Conservation (phyloP, 129 eudicot species). For the Calendula officinalis region DNA sequence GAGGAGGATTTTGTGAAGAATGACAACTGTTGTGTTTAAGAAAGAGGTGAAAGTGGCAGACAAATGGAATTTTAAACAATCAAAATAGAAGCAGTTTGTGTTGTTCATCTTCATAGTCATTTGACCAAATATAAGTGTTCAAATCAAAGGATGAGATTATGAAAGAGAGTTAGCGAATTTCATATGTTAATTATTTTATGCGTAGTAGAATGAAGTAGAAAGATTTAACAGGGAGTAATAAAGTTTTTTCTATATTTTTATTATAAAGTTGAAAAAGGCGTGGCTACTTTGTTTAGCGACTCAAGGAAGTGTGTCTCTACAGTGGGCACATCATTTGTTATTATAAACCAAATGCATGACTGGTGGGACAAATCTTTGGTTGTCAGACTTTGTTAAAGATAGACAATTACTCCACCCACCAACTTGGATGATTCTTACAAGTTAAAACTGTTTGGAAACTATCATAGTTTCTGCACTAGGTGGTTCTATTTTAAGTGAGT, state of each 20-base stretch:
- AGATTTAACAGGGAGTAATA: too few relatives aligned
- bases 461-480: constrained; percentile 14
- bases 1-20: constrained; percentile 56
- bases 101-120: not conserved
- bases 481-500: constrained; percentile 19
- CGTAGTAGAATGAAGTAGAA: too few relatives aligned
- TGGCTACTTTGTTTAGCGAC: constrained; percentile 32
- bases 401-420: constrained; percentile 38
- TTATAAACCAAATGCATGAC: constrained; percentile 9
- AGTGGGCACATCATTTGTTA: constrained; percentile 38
- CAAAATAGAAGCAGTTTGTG: constrained; percentile 22
- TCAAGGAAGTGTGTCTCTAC: constrained; percentile 42
- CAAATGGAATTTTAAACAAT: constrained; percentile 39
- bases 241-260: not conserved
- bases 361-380: constrained; percentile 47
- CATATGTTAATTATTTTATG: too few relatives aligned
- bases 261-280: constrained; percentile 21
- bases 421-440: constrained; percentile 33
- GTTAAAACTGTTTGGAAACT: constrained; percentile 30
- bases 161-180: too few relatives aligned
- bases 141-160: too few relatives aligned
- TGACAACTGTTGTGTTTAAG: constrained; percentile 65
- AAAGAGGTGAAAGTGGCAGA: constrained; percentile 89
- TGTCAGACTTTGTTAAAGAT: constrained; percentile 46
- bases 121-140: too few relatives aligned